Evolutionary conservation across 2,329 filamentous ascomycete species (phyloP), one percentile per base, ranked within the genome.

Genomic region (Cercospora sp.): DNA sequence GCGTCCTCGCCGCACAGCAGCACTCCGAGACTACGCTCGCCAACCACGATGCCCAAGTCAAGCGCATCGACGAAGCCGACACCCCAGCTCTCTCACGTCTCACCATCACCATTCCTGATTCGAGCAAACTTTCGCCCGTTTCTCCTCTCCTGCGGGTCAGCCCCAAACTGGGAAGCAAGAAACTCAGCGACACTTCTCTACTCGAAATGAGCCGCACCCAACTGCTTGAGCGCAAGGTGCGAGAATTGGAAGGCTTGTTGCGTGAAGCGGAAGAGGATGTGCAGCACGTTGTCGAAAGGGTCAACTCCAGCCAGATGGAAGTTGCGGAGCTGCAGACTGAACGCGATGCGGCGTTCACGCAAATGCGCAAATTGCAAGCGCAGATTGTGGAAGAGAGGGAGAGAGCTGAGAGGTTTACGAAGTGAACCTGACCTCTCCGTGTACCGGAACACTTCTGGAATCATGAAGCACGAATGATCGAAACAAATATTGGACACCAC

Each of bases 21-120:
- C 87, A 91, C 20, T 94, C 93, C 0, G 95, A 99, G 78, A 93
- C 94, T 60, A 89, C 90, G 45, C 88, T 98, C 66, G 83, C 87
- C 53, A 89, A 89, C 60, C 93, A 97, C 76, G 95, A 98, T 78
- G 92, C 95, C 42, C 93, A 97, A 79, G 86, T 97, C 42, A 83
- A 87, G 18, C 83, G 86, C 23, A 82, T 98, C 64, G 90, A 90
- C 72, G 92, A 96, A 65, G 91, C 88, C 67, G 89, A 95, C 76
- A 92, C 87, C 76, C 84, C 85, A 18, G 91, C 95, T 75, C 86
- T 98, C 33, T 89, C 89, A 72, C 90, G 94, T 13, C 87, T 93
- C 78, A 78, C 65, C 80, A 81, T 33, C 72, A 79, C 81, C 86
- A 77, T 72, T 48, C 73, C 75, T 1, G 74, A 75, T 3, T 86